Base-by-base conservation (phyloP, 371 early-diverging fungal genomes). In the Apophysomyces elegans region DNA sequence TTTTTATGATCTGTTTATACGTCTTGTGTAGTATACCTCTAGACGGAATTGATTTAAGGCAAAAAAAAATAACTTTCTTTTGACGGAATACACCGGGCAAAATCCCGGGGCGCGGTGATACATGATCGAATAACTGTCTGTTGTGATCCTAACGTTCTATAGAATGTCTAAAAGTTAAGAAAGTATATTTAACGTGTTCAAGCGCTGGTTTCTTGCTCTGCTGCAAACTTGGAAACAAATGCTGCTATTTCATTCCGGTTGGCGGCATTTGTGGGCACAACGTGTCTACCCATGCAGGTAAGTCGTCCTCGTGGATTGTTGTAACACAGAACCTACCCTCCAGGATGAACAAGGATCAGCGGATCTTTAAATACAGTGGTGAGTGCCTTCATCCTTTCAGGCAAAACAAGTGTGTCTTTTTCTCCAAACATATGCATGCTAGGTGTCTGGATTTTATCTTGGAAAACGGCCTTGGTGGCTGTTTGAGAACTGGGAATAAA, bases 361-460 rank as follows among this genome's bases (percentile, higher is more conserved):
- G 80, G 78, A 7, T 77, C 57, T 37, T 69, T 57, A 65, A 81
- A 81, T 54, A 75, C 73, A 12, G 69, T 76, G 3, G 80, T 76
- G 44, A 89, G 70, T 0, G 61, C 69, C 36, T 72, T 61, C 64
- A 79, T 79, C 21, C 80, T 67, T 46, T 77, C 80, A 7, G 85
- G 86, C 12, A 69, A 32, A 35, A 89, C 84, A 65, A 84, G 68
- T 32, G 74, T 77, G 65, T 89, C 89, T 16, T 76, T 69, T 59
- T 72, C 73, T n/a, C 90, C 92, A 71, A 90, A 84, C 73, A 91
- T 83, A 72, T 89, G 89, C 69, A 91, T 61, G 44, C 87, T 83
- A 0, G 89, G 85, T 35, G 88, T 84, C 35, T 72, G 71, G 47
- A 88, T 81, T 18, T 70, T 67, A 13, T 64, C 60, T 8, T 66